phyloP scores from a whole-genome alignment of 176 grass and related monocot genomes.

The Coix lacrymajobi region DNA sequence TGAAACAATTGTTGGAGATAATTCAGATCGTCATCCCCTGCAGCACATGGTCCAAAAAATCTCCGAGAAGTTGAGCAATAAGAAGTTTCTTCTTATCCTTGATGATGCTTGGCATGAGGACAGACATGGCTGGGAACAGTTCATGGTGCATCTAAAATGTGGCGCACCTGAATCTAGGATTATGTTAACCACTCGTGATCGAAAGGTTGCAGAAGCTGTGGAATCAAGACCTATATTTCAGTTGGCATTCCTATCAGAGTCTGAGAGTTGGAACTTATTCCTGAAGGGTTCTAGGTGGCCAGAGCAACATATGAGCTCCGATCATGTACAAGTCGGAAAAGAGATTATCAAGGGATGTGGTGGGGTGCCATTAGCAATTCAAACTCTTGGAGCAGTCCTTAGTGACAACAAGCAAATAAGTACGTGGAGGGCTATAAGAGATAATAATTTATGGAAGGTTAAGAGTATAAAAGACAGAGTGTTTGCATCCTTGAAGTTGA shows the following conservation, averaged over 20 bases:
- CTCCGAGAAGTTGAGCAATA: too few species aligned
- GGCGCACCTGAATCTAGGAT: not conserved
- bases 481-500: not conserved
- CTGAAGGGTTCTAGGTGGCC: not conserved
- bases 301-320: not conserved
- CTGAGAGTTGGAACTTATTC: too few species aligned
- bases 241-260: too few species aligned
- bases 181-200: not conserved
- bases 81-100: too few species aligned
- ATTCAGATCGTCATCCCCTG: too few species aligned
- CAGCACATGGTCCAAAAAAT: too few species aligned
- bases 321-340: not conserved
- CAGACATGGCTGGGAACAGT: not conserved
- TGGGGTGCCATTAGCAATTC: not conserved
- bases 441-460: too few species aligned
- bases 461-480: too few species aligned
- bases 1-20: too few species aligned
- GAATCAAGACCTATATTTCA: too few species aligned
- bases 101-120: not conserved
- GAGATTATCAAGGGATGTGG: conserved; percentile 14
- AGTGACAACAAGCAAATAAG: not conserved
- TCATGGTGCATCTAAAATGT: not conserved
- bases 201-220: not conserved
- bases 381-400: conserved; percentile 7
- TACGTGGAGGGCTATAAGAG: too few species aligned